Percentiles rank a stretch among this genome's conserved stretches.
phyloP scores from a whole-genome alignment of 1,284 basidiomycete genomes.

The Ustilago trichophora region DNA sequence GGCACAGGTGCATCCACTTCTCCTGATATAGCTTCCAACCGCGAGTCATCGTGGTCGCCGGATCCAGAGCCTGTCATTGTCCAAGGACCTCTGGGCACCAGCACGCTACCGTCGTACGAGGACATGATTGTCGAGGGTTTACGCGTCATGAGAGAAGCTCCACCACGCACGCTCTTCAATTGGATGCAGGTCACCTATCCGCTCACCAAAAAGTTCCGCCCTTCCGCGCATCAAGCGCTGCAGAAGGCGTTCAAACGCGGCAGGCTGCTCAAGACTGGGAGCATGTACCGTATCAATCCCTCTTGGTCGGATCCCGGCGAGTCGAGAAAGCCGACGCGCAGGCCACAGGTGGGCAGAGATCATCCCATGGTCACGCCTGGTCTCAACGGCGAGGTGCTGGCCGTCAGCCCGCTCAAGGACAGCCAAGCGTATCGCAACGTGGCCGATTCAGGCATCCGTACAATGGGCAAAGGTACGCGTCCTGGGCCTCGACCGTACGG shows the following conservation, averaged over 20 bases:
- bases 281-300: slow-evolving; percentile 61
- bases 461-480: slow-evolving; percentile 25
- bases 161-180: slow-evolving; percentile 56
- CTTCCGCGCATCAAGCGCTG: slow-evolving; percentile 63
- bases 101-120: slow-evolving; percentile 60
- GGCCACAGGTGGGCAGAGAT: slow-evolving; percentile 53
- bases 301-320: slow-evolving; percentile 55
- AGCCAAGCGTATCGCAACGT: slow-evolving; percentile 54
- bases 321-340: slow-evolving; percentile 51
- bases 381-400: slow-evolving; percentile 54
- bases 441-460: slow-evolving; percentile 24
- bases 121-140: slow-evolving; percentile 62
- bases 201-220: slow-evolving; percentile 63
- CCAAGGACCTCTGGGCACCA: slow-evolving; percentile 46
- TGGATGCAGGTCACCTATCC: slow-evolving; percentile 63
- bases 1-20: neutral
- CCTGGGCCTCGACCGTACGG: slow-evolving; percentile 54
- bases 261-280: slow-evolving; percentile 59
- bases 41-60: slow-evolving; percentile 29
- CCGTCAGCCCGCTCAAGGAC: slow-evolving; percentile 54
- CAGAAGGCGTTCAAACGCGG: slow-evolving; percentile 64
- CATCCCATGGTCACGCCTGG: slow-evolving; percentile 59
- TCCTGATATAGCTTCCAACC: neutral
- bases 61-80: slow-evolving; percentile 39
- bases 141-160: slow-evolving; percentile 50